Conservation (phyloP, 441 rosid genomes). For the Erysimum cheiri region DNA sequence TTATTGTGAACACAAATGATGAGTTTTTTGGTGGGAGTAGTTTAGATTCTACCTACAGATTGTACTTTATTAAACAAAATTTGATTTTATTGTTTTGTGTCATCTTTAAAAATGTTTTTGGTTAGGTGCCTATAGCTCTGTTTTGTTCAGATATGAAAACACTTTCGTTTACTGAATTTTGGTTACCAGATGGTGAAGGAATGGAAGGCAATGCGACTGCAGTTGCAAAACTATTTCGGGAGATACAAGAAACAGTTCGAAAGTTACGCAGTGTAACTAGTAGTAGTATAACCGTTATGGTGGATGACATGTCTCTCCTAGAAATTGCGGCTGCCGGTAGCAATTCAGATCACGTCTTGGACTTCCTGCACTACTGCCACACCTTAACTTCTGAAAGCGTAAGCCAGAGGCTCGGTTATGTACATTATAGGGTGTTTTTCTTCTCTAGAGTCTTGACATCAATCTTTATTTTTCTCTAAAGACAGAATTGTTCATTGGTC, state of each 20-base stretch:
- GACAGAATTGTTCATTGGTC: conserved; percentile 77
- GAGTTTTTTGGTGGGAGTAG: not conserved
- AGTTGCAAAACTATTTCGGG: conserved; percentile 56
- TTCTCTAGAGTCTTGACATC: not conserved
- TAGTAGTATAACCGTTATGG: conserved; percentile 65
- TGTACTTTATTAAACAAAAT: not conserved
- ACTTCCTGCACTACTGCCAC: conserved; percentile 87
- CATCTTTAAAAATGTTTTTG: not conserved
- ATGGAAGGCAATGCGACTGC: conserved; percentile 49
- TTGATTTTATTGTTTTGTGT: not conserved
- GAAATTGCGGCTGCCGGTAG: conserved; percentile 78
- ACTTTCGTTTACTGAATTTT: conserved; percentile 30
- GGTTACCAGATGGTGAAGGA: conserved; percentile 52
- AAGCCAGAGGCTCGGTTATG: conserved; percentile 39
- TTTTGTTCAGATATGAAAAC: not conserved
- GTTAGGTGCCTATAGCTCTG: not conserved
- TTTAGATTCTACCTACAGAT: not conserved
- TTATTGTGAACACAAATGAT: not conserved
- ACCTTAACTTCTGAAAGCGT: conserved; percentile 74
- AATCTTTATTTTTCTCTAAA: conserved; percentile 13
- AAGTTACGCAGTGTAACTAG: conserved; percentile 52
- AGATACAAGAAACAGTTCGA: conserved; percentile 53
- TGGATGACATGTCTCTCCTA: conserved; percentile 85
- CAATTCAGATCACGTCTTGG: conserved; percentile 60
- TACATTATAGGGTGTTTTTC: not conserved